Base-by-base conservation (phyloP, 306 rosid species). In the Lagenaria siceraria region DNA sequence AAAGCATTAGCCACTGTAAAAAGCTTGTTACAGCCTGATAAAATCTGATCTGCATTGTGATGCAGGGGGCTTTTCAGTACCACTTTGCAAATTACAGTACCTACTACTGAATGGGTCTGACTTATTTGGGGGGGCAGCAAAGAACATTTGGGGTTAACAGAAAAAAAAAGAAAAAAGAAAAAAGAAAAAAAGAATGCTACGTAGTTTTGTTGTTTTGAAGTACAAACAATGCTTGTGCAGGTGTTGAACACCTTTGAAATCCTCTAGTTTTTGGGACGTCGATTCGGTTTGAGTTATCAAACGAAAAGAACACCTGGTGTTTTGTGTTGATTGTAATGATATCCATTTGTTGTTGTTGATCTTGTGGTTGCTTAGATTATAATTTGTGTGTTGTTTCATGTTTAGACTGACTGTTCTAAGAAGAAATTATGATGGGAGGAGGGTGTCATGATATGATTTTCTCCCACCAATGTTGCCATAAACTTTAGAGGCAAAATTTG, bases 1-100 rank as follows among this genome's bases (percentile, higher is more conserved):
- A 46, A 27, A n/a, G 29, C 33, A 68, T n/a, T 61, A 4, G 4
- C 12, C 36, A 18, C 31, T 38, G 51, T 38, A 21, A 66, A n/a
- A 66, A 38, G 29, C 31, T n/a, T 63, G 70, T 13, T 55, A 69
- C 40, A 25, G 36, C 42, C 59, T 56, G 24, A 55, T 76, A 76
- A n/a, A 38, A 55, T 76, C 19, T 76, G 70, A 59, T 76, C 40
- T 72, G 78, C 42, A 72, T 29, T 75, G 3, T 78, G 73, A 62
- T 80, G 85, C 86, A 90, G 96, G 87, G 81, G 79, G 76, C 85
- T 35, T 58, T 75, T 65, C 88, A 76, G 76, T 74, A 55, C 83
- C 78, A 77, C 77, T 6, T 56, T 70, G 54, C 80, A 78, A 77
- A 77, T 77, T 86, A 22, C 85, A 82, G 63, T 56, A 69, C 36